Evolutionary conservation across 2,329 filamentous ascomycete species (phyloP), one percentile per base, ranked within the genome.

Genomic region (Fusarium sp.): DNA sequence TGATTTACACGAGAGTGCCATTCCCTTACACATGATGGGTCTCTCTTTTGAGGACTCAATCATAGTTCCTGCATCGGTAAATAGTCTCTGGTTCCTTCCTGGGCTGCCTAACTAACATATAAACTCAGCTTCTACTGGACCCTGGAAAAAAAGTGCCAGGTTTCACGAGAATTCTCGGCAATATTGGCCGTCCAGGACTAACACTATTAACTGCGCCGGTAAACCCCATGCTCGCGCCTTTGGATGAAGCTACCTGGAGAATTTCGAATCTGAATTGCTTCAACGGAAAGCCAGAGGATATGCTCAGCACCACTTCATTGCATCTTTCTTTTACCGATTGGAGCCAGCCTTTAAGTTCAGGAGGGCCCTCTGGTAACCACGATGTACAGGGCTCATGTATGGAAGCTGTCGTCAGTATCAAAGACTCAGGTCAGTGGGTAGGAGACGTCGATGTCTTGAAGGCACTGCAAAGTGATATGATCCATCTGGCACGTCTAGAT

Each of bases 121-220:
- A 4, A 31, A 10, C 3, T 31, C 11, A 31, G 38, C 38, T 41
- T 4, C 12, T 41, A 4, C 38, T n/a, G 4, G 38, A 41, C 7
- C 38, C 38, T 15, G 38, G 38, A 41, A 14, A 41, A 6, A 41
- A n/a, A 7, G 12, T 15, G 2, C 8, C 7, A 1, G 0, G 1
- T 15, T 15, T 41, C 0, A 41, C 21, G 10, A 41, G 38, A 15
- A 41, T 41, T n/a, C 38, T 41, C 0, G 38, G 38, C 6, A 41
- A 41, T 10, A 41, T n/a, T n/a, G 38, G 38, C 21, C 38, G 38
- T 15, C 38, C 21, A 8, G 38, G 38, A 1, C 12, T 39, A 1
- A 39, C 4, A n/a, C 0, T 39, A 0, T 39, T 39, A 8, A 14
- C 4, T n/a, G 38, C 38, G 21, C 38, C 38, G 4, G 21, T 4